These are phyloP conservation scores for Botryotinia calthae DNA, from an alignment of 2,329 filamentous ascomycete species.

Conservation along the genomic window DNA sequence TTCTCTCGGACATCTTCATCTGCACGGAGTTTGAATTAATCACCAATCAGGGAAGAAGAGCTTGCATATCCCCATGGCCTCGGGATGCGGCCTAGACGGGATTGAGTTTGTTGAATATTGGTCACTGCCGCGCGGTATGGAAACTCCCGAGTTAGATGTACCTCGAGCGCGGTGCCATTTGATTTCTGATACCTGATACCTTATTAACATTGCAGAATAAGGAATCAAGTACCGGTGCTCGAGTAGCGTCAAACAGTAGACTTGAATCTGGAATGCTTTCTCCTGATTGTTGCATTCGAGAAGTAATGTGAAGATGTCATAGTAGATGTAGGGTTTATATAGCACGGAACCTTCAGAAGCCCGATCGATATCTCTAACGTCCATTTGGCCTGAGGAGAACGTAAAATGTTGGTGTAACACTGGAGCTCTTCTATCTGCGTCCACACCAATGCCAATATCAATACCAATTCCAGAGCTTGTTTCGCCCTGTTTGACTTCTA, in stretches of 20 bases:
- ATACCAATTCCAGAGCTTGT: not conserved
- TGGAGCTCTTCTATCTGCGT: not conserved
- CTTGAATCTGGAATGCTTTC: not conserved
- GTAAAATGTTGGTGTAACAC: not conserved
- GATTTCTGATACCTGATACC: not conserved
- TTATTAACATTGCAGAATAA: not conserved
- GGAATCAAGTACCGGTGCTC: not conserved
- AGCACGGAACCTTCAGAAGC: no score
- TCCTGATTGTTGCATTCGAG: not conserved
- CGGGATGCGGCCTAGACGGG: constrained; percentile 3
- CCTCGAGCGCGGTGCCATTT: not conserved
- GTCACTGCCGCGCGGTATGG: constrained; percentile 1
- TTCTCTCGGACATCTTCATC: constrained; percentile 5
- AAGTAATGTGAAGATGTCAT: not conserved
- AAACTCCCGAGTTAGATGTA: not conserved
- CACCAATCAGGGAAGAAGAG: not conserved
- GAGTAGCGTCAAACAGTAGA: not conserved
- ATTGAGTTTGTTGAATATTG: constrained; percentile 1
- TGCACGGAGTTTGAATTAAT: not conserved
- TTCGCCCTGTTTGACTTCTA: not conserved
- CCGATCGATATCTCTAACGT: not conserved
- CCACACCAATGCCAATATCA: no score
- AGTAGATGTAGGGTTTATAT: not conserved
- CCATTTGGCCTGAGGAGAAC: not conserved
- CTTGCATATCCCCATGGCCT: not conserved